Evolutionary conservation across 1,284 basidiomycete genomes (phyloP).

Genomic region (Pseudozyma hubeiensis): DNA sequence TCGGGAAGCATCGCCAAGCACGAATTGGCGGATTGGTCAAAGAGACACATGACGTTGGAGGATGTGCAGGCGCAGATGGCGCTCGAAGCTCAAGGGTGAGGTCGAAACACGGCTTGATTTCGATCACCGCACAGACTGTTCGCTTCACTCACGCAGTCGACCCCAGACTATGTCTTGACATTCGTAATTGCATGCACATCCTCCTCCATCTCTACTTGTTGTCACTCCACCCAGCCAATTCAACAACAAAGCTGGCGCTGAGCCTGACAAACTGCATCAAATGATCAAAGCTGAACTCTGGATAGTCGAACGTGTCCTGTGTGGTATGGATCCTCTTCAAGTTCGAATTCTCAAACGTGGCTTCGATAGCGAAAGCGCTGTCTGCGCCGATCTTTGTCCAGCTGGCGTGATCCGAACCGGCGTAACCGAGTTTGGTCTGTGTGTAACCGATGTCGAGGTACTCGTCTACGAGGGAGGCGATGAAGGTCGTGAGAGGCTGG

Average conservation of each 20-base stretch:
- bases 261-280: conserved; percentile 62
- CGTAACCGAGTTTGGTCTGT: conserved; percentile 84
- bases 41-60: conserved; percentile 47
- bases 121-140: too few species aligned
- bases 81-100: conserved; percentile 29
- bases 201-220: too few species aligned
- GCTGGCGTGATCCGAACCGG: conserved; percentile 80
- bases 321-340: conserved; percentile 58
- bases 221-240: conserved; percentile 57
- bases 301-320: conserved; percentile 46
- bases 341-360: conserved; percentile 61
- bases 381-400: conserved; percentile 69
- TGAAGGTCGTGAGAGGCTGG: conserved; percentile 77
- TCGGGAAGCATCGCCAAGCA: conserved; percentile 58
- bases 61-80: conserved; percentile 23
- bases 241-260: conserved; percentile 59
- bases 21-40: conserved; percentile 42
- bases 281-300: conserved; percentile 62
- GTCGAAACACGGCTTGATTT: too few species aligned
- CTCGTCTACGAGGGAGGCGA: conserved; percentile 77
- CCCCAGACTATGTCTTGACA: too few species aligned
- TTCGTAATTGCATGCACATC: too few species aligned
- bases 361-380: conserved; percentile 67
- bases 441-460: conserved; percentile 73
- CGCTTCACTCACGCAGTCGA: too few species aligned